These are phyloP conservation scores for Astrocystis sublimbata DNA, from an alignment of 495 filamentous ascomycete genomes.

Conservation along the genomic window DNA sequence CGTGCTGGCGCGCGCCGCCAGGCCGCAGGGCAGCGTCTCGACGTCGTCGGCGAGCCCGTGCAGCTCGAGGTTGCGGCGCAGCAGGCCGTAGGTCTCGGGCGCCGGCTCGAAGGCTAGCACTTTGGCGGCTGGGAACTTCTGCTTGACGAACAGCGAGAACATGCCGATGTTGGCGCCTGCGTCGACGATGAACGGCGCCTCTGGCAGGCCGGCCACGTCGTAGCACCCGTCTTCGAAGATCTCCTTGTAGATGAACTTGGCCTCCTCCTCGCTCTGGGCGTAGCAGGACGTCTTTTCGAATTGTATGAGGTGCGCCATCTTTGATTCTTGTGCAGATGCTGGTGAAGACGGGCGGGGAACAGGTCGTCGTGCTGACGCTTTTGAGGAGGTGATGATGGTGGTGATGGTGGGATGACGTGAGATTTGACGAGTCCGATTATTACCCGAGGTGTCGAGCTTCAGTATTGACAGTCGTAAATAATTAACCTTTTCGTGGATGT, in stretches of 20 bases:
- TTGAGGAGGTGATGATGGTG: too few species aligned
- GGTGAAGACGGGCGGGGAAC: too few species aligned
- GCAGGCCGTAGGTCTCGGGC: constrained; percentile 24
- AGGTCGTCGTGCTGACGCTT: too few species aligned
- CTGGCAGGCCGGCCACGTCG: constrained; percentile 11
- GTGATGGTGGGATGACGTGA: too few species aligned
- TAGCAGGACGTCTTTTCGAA: constrained; percentile 11
- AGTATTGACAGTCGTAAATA: too few species aligned
- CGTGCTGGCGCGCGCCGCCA: constrained; percentile 12
- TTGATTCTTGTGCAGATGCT: too few species aligned
- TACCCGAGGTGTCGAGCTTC: too few species aligned
- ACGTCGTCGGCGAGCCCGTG: constrained; percentile 11
- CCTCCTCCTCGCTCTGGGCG: constrained; percentile 14
- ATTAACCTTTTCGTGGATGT: too few species aligned
- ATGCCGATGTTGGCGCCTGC: constrained; percentile 31
- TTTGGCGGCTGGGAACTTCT: constrained; percentile 25
- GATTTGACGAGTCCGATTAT: too few species aligned
- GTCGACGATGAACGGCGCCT: constrained; percentile 28
- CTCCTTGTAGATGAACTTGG: constrained; percentile 25
- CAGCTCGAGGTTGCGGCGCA: constrained; percentile 26
- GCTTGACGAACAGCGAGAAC: constrained; percentile 33
- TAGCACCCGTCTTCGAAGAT: constrained; percentile 27
- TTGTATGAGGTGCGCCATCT: constrained; percentile 2
- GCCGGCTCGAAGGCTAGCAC: constrained; percentile 34
- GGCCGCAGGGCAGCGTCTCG: not conserved